Conservation (phyloP, 2,329 filamentous ascomycete genomes). For the Leptographium wingfieldii region DNA sequence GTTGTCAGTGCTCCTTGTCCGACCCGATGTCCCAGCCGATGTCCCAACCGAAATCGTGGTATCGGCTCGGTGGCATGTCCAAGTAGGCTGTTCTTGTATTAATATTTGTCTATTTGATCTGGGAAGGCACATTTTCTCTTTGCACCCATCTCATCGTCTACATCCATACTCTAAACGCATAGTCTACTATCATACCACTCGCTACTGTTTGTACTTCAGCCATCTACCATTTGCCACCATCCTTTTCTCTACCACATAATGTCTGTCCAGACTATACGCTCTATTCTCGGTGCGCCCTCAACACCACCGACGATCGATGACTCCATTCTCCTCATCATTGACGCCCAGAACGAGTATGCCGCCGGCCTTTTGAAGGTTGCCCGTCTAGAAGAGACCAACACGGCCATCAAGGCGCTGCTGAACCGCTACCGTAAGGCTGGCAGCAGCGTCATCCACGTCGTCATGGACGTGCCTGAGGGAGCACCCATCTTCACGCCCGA, state of each 20-base stretch:
- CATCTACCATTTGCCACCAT: background rate
- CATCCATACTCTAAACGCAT: too few species aligned
- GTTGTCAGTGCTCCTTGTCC: background rate
- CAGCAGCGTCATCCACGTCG: slow-evolving; percentile 6
- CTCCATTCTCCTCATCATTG: slow-evolving; percentile 6
- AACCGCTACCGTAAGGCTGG: slow-evolving; percentile 4
- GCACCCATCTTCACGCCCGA: slow-evolving; percentile 7
- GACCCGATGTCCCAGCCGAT: background rate
- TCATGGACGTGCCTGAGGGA: background rate
- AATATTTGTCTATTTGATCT: too few species aligned
- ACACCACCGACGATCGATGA: background rate
- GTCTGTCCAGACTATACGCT: slow-evolving; percentile 5
- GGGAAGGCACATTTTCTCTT: too few species aligned
- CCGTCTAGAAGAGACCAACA: background rate
- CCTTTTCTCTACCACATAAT: background rate
- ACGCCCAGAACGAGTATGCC: slow-evolving; percentile 7
- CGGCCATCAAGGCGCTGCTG: slow-evolving; percentile 3
- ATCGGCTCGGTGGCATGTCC: too few species aligned
- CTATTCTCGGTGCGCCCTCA: slow-evolving; percentile 2
- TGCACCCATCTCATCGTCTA: too few species aligned
- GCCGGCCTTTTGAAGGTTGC: slow-evolving; percentile 1
- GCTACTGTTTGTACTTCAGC: background rate
- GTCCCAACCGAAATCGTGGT: too few species aligned
- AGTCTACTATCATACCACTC: too few species aligned
- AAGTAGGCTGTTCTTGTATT: too few species aligned